These are phyloP conservation scores for Ogataea pignaliae DNA, from an alignment of 805 yeast species.

Conservation along the genomic window DNA sequence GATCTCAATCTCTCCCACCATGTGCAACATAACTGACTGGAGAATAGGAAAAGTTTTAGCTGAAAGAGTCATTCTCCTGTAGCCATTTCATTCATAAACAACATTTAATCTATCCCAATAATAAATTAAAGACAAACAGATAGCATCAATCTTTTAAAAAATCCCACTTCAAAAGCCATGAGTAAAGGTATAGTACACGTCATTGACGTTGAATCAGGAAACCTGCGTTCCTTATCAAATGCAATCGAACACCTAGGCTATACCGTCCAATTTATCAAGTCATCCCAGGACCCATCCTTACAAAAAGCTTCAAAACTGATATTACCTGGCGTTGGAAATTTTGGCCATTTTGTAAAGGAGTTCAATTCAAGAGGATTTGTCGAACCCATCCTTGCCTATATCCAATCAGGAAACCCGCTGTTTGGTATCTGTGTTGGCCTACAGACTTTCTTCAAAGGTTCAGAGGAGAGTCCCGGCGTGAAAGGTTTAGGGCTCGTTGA, in stretches of 20 bases:
- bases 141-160: too few relatives aligned
- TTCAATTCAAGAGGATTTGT: slow-evolving; percentile 57
- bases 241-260: slow-evolving; percentile 80
- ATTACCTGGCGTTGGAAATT: slow-evolving; percentile 97
- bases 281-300: slow-evolving; percentile 48
- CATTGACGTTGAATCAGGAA: slow-evolving; percentile 93
- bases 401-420: slow-evolving; percentile 73
- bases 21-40: too few relatives aligned
- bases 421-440: slow-evolving; percentile 99
- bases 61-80: too few relatives aligned
- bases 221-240: slow-evolving; percentile 81
- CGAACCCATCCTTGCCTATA: slow-evolving; percentile 61
- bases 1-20: too few relatives aligned
- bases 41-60: too few relatives aligned
- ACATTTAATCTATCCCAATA: too few relatives aligned
- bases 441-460: slow-evolving; percentile 73
- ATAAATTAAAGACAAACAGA: too few relatives aligned
- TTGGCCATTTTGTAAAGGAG: slow-evolving; percentile 85
- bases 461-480: slow-evolving; percentile 63
- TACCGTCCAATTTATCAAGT: slow-evolving; percentile 54
- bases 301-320: slow-evolving; percentile 53
- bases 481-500: slow-evolving; percentile 59
- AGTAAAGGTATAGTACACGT: slow-evolving; percentile 47
- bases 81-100: too few relatives aligned
- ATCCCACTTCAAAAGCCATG: slow-evolving; percentile 10